These are phyloP conservation scores for Globisporangium carolinianum DNA, from an alignment of 352 stramenopile genomes.

Conservation along the genomic window DNA sequence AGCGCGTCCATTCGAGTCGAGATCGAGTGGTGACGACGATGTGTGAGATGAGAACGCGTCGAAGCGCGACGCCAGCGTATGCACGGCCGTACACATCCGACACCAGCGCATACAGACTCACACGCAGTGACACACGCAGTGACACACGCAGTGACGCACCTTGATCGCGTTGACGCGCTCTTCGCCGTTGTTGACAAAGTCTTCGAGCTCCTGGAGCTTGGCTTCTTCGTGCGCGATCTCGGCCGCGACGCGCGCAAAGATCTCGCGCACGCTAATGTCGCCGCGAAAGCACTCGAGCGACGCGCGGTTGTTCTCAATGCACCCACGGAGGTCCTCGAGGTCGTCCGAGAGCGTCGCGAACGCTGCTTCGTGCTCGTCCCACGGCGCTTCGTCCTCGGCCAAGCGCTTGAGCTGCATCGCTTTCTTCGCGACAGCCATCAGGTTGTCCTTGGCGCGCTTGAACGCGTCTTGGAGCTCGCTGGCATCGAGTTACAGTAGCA, in stretches of 20 bases:
- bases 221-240: constrained; percentile 71
- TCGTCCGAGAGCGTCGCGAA: constrained; percentile 67
- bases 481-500: not conserved
- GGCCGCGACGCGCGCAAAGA: constrained; percentile 54
- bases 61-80: no score
- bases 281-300: constrained; percentile 76
- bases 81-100: no score
- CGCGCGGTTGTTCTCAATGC: constrained; percentile 83
- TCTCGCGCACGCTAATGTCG: constrained; percentile 61
- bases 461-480: constrained; percentile 54
- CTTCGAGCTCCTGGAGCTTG: constrained; percentile 48
- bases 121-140: not conserved
- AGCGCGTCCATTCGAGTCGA: not conserved
- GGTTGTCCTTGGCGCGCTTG: constrained; percentile 55
- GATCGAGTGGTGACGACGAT: no score
- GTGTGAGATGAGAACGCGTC: no score
- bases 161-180: constrained; percentile 72
- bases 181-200: constrained; percentile 52
- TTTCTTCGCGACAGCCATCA: constrained; percentile 48
- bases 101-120: not conserved
- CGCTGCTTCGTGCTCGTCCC: constrained; percentile 49
- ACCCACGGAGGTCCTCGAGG: constrained; percentile 63
- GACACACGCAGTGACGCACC: constrained; percentile 13
- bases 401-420: constrained; percentile 61
- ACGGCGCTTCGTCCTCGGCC: constrained; percentile 62